phyloP scores from a whole-genome alignment of 208 protist species.

The Trypanosoma theileri region DNA sequence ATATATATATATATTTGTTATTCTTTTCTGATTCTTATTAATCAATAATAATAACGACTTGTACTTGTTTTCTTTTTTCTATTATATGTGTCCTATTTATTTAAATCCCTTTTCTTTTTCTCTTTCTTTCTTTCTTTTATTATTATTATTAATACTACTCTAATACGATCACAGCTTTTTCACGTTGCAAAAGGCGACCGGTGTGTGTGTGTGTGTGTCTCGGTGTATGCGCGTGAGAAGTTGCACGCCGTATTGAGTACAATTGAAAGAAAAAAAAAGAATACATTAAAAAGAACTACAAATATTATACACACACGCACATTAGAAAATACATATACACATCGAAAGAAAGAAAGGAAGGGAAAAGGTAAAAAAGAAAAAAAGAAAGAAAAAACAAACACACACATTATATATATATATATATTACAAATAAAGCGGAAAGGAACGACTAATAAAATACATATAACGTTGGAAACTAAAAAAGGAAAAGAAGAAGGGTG shows the following conservation, averaged over 20 bases:
- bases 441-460: neutral
- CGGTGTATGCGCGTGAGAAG: neutral
- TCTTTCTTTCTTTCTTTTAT: slow-evolving; percentile 21
- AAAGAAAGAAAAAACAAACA: neutral
- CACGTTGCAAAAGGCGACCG: neutral
- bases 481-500: neutral
- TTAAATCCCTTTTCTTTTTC: neutral
- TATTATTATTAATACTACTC: slow-evolving; percentile 1
- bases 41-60: neutral
- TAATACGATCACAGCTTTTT: neutral
- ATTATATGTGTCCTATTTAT: too few relatives aligned
- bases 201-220: neutral
- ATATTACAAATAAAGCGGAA: neutral
- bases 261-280: neutral
- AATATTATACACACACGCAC: neutral
- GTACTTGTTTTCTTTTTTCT: neutral
- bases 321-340: neutral
- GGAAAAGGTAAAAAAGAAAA: neutral
- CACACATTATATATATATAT: neutral
- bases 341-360: neutral
- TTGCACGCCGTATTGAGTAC: neutral
- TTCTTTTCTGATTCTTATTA: too few relatives aligned
- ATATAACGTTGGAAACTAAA: neutral
- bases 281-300: neutral
- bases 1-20: too few relatives aligned